Base-by-base conservation (phyloP, 495 filamentous ascomycete species). In the Gamarada debralockiae region DNA sequence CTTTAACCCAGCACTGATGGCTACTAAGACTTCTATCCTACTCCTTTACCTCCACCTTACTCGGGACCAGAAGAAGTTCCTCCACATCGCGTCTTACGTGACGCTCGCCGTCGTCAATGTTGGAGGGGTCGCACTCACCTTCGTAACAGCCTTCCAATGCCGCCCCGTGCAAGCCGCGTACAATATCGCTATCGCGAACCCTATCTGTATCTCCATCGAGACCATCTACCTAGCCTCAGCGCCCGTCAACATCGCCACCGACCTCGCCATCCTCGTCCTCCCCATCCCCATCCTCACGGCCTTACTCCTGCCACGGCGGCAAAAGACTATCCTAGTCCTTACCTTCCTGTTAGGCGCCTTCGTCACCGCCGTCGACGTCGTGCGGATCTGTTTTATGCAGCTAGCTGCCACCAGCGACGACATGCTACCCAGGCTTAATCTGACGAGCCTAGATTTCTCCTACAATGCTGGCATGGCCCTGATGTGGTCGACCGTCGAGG, bases 401-500 rank as follows among this genome's bases (percentile, higher is more conserved):
- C 78, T 80, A 53, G 90, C 91, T 14, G 47, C 58, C 29, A 12
- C 57, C 5, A 60, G 63, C 8, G 31, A 45, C 13, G 27, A 34
- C 39, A 14, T 13, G 15, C 38, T 15, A 14, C 24, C 27, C 3
- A 40, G 33, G 15, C 25, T 20, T 4, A 29, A 34, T 8, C 31
- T 25, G 0, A 48, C 42, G 9, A 36, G 33, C 8, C 24, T 54
- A 15, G 63, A 68, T 20, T 78, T 78, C 48, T 64, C 65, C 65
- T 83, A 83, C 86, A 87, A 91, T 65, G 89, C 84, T 3, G 85
- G 89, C 2, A 63, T 90, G 2, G 86, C 89, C 0, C 86, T 92
- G 63, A 89, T 95, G 84, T 96, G 89, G 90, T 91, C 86, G 13
- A 87, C 82, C 13, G 79, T 96, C 57, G 90, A 95, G 66, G 88